phyloP scores from a whole-genome alignment of 2,329 filamentous ascomycete genomes.

The Waltergamsia citrina region DNA sequence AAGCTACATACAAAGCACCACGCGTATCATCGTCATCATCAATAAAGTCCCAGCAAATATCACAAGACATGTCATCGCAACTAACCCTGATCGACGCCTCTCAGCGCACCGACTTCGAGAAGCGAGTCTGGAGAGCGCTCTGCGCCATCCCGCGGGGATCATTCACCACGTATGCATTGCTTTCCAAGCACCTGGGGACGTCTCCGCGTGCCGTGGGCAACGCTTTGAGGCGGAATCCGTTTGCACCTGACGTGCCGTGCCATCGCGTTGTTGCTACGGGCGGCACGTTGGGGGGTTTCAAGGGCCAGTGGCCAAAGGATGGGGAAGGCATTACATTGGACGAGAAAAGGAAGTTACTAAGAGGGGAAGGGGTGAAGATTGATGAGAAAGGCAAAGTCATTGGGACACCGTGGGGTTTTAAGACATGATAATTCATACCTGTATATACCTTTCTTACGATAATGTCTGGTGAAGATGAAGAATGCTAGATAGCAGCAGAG shows the following conservation, averaged over 20 bases:
- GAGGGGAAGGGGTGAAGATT: constrained; percentile 55
- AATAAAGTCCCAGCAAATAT: not conserved
- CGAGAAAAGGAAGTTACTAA: constrained; percentile 54
- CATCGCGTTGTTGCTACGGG: constrained; percentile 71
- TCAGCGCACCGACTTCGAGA: constrained; percentile 43
- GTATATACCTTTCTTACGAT: too few relatives aligned
- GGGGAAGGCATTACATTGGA: constrained; percentile 53
- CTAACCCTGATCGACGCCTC: constrained; percentile 34
- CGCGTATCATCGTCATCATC: too few relatives aligned
- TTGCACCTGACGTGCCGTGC: constrained; percentile 73
- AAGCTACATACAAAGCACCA: not conserved
- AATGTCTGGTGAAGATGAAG: too few relatives aligned
- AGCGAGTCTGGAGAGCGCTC: constrained; percentile 60
- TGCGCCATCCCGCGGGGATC: constrained; percentile 67
- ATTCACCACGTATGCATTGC: constrained; percentile 68
- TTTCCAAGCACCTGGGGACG: constrained; percentile 58
- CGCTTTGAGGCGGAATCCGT: constrained; percentile 69
- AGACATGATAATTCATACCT: not conserved
- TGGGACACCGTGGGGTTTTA: constrained; percentile 38
- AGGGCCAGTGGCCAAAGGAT: constrained; percentile 53
- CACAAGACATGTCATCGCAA: constrained; percentile 22
- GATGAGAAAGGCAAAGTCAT: constrained; percentile 50
- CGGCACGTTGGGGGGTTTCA: constrained; percentile 62
- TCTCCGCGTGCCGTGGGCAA: constrained; percentile 72
- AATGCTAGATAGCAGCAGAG: too few relatives aligned